phyloP scores from a whole-genome alignment of 345 rosid genomes.

The Angophora floribunda region DNA sequence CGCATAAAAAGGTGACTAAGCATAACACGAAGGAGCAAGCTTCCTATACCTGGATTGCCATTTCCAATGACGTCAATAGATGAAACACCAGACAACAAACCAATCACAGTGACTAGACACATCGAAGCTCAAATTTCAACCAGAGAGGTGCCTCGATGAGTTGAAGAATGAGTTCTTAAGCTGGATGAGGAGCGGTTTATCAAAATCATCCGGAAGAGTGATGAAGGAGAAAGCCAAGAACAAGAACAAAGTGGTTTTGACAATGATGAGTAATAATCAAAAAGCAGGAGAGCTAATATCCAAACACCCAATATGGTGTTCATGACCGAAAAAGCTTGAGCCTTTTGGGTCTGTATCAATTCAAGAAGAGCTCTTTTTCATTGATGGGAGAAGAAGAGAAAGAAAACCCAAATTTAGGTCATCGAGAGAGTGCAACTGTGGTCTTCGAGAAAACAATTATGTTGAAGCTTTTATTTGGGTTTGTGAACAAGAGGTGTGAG shows the following conservation, averaged over 20 bases:
- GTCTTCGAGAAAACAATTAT: neutral
- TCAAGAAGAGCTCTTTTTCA: neutral
- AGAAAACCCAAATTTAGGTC: neutral
- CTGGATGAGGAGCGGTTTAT: neutral
- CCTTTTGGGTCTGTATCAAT: neutral
- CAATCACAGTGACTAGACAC: neutral
- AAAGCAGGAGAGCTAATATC: neutral
- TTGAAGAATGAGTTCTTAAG: neutral
- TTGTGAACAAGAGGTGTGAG: neutral
- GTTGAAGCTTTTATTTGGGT: neutral
- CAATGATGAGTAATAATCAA: neutral
- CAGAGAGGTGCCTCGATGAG: neutral
- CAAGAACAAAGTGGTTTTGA: neutral
- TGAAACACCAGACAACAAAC: neutral
- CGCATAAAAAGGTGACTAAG: neutral
- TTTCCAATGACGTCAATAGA: neutral
- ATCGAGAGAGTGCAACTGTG: neutral
- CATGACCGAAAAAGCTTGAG: neutral
- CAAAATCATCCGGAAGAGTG: neutral
- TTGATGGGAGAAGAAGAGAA: neutral
- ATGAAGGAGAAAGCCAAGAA: neutral
- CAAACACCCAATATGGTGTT: neutral
- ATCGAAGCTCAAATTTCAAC: neutral
- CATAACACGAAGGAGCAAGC: neutral
- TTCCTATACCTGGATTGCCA: neutral